phyloP scores from a whole-genome alignment of 176 grass and related monocot genomes.

The Lolium rigidum region DNA sequence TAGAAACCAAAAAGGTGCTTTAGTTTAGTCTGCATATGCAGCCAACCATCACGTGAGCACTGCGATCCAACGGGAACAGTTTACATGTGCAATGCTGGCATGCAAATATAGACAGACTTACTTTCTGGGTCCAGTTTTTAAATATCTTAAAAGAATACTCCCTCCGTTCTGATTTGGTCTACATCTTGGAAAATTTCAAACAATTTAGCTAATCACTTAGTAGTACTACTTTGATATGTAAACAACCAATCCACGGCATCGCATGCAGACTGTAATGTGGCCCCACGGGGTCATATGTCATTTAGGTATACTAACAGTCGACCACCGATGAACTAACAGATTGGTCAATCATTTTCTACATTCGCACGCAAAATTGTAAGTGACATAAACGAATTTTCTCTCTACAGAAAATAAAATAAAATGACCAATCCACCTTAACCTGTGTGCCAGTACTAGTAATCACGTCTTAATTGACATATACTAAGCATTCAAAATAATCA shows the following conservation, averaged over 20 bases:
- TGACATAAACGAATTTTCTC: neutral
- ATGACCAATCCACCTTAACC: too few relatives aligned
- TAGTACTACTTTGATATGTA: too few relatives aligned
- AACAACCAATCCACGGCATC: neutral
- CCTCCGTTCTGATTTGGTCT: too few relatives aligned
- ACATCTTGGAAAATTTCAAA: too few relatives aligned
- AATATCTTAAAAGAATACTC: neutral
- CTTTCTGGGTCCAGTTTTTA: neutral
- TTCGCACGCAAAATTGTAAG: neutral
- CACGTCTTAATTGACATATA: neutral
- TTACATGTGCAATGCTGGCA: neutral
- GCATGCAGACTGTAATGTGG: neutral
- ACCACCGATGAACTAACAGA: neutral
- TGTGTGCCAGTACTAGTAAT: neutral
- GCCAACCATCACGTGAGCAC: neutral
- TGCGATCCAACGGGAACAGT: neutral
- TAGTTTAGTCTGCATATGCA: neutral
- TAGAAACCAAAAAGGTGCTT: neutral
- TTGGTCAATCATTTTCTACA: neutral
- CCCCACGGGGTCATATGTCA: neutral
- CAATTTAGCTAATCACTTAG: too few relatives aligned
- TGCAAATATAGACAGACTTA: neutral
- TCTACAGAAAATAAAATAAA: too few relatives aligned
- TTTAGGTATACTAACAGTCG: neutral
- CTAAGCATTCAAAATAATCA: neutral